Conservation (phyloP, 768 basidiomycete genomes). For the Lactifluus echinatus region DNA sequence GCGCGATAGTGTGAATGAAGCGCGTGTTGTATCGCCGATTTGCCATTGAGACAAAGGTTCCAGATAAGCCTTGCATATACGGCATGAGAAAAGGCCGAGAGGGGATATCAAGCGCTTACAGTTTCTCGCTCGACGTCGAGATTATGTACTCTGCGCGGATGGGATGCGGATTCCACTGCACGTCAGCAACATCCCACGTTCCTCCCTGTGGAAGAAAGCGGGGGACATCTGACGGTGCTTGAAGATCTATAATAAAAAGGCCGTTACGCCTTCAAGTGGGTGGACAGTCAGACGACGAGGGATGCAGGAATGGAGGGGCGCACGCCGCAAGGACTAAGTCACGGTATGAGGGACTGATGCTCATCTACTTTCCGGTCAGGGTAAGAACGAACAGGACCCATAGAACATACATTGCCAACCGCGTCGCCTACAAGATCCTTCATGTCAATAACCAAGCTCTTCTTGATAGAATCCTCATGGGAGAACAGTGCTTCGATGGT, state of each 20-base stretch:
- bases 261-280: constrained; percentile 57
- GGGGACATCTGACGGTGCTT: constrained; percentile 77
- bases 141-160: constrained; percentile 72
- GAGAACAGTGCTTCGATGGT: constrained; percentile 22
- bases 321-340: constrained; percentile 89
- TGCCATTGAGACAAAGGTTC: constrained; percentile 72
- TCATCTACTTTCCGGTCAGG: constrained; percentile 49
- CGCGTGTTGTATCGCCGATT: constrained; percentile 76
- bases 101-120: constrained; percentile 38
- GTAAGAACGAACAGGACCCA: neutral
- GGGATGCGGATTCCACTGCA: constrained; percentile 87
- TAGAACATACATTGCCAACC: constrained; percentile 65
- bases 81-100: neutral
- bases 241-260: constrained; percentile 90
- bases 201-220: constrained; percentile 94
- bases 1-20: constrained; percentile 88
- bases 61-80: constrained; percentile 63
- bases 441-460: constrained; percentile 68
- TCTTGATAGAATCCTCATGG: constrained; percentile 49
- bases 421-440: constrained; percentile 72
- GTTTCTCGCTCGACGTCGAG: constrained; percentile 81
- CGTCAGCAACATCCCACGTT: constrained; percentile 91
- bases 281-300: neutral
- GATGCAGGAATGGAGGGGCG: constrained; percentile 23
- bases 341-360: constrained; percentile 79